Evolutionary conservation across 208 protist genomes (phyloP), one percentile per base, ranked within the genome.

Genomic region (Leptomonas pyrrhocoris): DNA sequence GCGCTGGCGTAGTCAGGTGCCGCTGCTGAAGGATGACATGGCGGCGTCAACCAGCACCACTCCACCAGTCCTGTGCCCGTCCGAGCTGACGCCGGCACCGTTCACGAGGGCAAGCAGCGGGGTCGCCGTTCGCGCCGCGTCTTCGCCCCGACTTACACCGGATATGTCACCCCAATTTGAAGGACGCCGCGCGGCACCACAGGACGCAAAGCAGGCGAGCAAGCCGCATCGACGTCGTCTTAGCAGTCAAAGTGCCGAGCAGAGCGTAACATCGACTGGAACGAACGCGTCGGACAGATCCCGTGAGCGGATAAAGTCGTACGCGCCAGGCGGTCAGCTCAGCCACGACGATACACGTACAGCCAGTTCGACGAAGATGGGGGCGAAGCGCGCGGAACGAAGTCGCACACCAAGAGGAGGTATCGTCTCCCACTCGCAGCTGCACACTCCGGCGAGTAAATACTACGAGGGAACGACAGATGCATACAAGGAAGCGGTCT

Each of bases 1-100:
- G 46, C 61, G 61, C 13, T 67, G 61, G 61, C 61, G 61, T 1
- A 55, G 5, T n/a, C 61, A 67, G 36, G 48, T 67, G 21, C 18
- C 21, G 16, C 8, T 15, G 25, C 30, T 48, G 21, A 46, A 12
- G 4, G 61, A 67, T 16, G 7, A 18, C 11, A 5, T 48, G 38
- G n/a, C 42, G 18, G 4, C 34, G 1, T 2, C 23, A 3, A 9
- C n/a, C 15, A 2, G 25, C 1, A 16, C 58, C 16, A 1, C 55
- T 13, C 19, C 43, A 13, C 58, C 38, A 1, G 21, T 6, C n/a
- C 42, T 63, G 16, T 51, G 43, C 28, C 51, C 58, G 25, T 46
- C 12, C 2, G 58, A 63, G 2, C 11, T 51, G 9, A 8, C 2
- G n/a, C 3, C 0, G 4, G 38, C 54, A 12, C 38, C 54, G 36